A percentile compares a stretch with the other conserved stretches of the same genome.
Evolutionary conservation across 208 protist species (phyloP).

Genomic region (Trypanosoma conorhini): DNA sequence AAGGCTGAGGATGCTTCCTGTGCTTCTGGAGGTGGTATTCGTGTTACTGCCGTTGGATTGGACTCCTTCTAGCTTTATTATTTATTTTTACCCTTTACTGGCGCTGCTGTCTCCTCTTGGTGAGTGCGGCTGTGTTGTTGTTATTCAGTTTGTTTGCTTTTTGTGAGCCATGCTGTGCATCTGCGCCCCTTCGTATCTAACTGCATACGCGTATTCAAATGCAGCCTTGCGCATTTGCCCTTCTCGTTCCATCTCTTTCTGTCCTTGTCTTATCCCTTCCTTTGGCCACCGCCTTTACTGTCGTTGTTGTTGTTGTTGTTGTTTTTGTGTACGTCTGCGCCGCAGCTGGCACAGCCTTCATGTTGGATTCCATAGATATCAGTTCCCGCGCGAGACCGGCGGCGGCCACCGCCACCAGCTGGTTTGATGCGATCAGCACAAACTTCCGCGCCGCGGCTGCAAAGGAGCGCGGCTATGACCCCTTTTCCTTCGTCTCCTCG

Average conservation of each 20-base stretch:
- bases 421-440: slow-evolving; percentile 28
- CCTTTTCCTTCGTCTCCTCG: neutral
- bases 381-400: neutral
- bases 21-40: no score
- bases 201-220: slow-evolving; percentile 6
- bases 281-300: neutral
- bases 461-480: neutral
- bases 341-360: neutral
- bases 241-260: neutral
- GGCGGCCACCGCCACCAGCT: slow-evolving; percentile 10
- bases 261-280: slow-evolving; percentile 11
- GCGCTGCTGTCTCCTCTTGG: no score
- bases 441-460: neutral
- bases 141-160: no score
- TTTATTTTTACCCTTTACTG: no score
- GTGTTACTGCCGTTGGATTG: no score
- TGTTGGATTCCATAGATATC: slow-evolving; percentile 25
- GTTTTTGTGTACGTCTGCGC: neutral
- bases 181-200: no score
- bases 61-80: no score
- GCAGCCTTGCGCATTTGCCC: neutral
- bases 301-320: neutral
- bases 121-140: no score
- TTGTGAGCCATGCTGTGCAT: no score
- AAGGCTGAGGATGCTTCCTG: no score